A percentile compares a stretch with the other conserved stretches of the same genome.
phyloP scores from a whole-genome alignment of 495 filamentous ascomycete species.

The Penicillium taxi region DNA sequence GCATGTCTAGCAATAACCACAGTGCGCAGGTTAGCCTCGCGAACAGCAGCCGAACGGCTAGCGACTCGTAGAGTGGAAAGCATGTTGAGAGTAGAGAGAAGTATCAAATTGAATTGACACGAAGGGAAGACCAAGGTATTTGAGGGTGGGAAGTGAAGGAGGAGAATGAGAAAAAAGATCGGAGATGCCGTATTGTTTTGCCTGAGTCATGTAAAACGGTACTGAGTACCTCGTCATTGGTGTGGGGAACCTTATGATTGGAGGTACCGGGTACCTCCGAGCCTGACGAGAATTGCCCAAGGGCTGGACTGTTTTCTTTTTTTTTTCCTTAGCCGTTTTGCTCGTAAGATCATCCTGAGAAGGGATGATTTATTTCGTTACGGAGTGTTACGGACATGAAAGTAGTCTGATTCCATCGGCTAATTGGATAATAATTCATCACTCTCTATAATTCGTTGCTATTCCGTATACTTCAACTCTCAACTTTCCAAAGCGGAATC shows the following conservation, averaged over 20 bases:
- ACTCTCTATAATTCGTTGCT: no score
- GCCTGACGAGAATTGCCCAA: slow-evolving; percentile 12
- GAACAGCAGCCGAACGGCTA: slow-evolving; percentile 45
- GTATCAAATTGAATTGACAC: slow-evolving; percentile 8
- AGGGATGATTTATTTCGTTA: no score
- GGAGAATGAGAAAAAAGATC: slow-evolving; percentile 24
- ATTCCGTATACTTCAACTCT: no score
- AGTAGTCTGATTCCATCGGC: no score
- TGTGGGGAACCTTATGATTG: slow-evolving; percentile 3
- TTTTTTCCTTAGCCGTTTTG: slow-evolving; percentile 8
- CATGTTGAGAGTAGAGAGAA: slow-evolving; percentile 30
- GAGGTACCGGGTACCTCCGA: slow-evolving; percentile 15
- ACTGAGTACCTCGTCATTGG: slow-evolving; percentile 17
- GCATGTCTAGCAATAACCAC: slow-evolving; percentile 54
- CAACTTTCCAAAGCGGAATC: no score
- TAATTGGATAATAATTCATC: no score
- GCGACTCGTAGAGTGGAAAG: slow-evolving; percentile 50
- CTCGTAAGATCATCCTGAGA: no score
- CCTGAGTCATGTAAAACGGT: slow-evolving; percentile 33
- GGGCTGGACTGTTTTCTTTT: slow-evolving; percentile 17
- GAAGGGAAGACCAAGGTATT: slow-evolving; percentile 9
- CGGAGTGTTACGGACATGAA: no score
- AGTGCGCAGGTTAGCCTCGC: slow-evolving; percentile 39
- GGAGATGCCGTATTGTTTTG: slow-evolving; percentile 30
- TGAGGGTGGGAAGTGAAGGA: slow-evolving; percentile 16